phyloP scores from a whole-genome alignment of 2,329 filamentous ascomycete species.

The Dothiorella sarmentorum region DNA sequence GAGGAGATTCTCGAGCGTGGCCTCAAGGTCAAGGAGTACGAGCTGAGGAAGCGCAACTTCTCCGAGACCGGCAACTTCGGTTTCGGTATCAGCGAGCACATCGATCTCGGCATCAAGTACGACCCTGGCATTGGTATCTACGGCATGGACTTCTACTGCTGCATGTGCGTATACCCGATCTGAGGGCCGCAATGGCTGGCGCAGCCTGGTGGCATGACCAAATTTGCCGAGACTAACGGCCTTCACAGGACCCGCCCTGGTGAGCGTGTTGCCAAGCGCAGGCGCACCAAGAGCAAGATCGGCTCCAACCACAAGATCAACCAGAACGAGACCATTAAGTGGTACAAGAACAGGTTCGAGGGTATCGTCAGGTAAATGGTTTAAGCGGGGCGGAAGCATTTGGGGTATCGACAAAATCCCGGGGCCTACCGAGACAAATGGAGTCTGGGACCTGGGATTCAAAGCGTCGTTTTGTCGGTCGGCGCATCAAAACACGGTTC shows the following conservation, averaged over 20 bases:
- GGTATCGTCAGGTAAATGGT: conserved; percentile 92
- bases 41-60: conserved; percentile 99
- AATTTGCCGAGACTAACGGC: conserved; percentile 27
- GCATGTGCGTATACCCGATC: conserved; percentile 68
- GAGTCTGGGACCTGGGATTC: conserved; percentile 25
- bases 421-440: conserved; percentile 23
- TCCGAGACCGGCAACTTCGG: conserved; percentile 99
- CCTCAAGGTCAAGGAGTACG: conserved; percentile 99
- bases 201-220: neutral
- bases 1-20: conserved; percentile 99
- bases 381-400: conserved; percentile 22
- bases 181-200: conserved; percentile 24
- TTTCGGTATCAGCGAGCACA: conserved; percentile 99
- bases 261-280: conserved; percentile 94
- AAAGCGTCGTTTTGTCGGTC: conserved; percentile 13
- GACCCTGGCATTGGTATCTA: conserved; percentile 98
- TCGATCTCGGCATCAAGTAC: conserved; percentile 99
- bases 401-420: conserved; percentile 29
- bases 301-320: conserved; percentile 89
- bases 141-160: conserved; percentile 99
- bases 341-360: conserved; percentile 96
- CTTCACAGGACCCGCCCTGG: conserved; percentile 77
- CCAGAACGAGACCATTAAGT: conserved; percentile 94
- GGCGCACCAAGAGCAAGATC: conserved; percentile 82
- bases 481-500: conserved; percentile 31